A percentile compares a stretch with the other conserved stretches of the same genome.
phyloP scores from a whole-genome alignment of 2,329 filamentous ascomycete species.

The Penicillium hesseltinei region DNA sequence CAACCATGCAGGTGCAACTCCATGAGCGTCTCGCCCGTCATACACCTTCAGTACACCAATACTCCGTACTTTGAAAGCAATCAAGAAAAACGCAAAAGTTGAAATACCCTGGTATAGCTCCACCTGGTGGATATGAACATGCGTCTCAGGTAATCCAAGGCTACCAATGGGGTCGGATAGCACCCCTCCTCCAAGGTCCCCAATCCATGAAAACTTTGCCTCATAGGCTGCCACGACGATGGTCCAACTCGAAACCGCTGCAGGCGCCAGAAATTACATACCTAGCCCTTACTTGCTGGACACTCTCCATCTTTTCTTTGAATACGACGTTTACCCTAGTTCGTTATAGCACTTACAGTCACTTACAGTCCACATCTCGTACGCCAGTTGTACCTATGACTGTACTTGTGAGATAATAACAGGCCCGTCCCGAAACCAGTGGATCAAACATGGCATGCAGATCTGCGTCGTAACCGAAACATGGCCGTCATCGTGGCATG shows the following conservation, averaged over 20 bases:
- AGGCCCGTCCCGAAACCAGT: constrained; percentile 20
- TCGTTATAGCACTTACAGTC: not conserved
- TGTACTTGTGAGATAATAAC: constrained; percentile 17
- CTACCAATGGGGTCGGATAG: constrained; percentile 20
- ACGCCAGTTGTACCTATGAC: constrained; percentile 4
- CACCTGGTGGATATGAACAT: constrained; percentile 10
- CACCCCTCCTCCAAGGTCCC: constrained; percentile 25
- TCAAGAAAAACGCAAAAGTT: not conserved
- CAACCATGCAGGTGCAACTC: not conserved
- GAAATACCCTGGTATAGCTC: not conserved
- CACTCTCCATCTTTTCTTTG: not conserved
- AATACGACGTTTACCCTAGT: not conserved
- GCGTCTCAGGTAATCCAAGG: constrained; percentile 6
- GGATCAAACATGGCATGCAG: constrained; percentile 9
- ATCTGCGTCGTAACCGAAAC: constrained; percentile 10
- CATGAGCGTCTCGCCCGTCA: not conserved
- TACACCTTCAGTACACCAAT: not conserved
- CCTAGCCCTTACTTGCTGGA: not conserved
- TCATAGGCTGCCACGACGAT: constrained; percentile 18
- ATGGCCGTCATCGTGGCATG: constrained; percentile 8
- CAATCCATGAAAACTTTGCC: constrained; percentile 15
- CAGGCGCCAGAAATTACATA: constrained; percentile 21
- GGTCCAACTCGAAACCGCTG: constrained; percentile 16
- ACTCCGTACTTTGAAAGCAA: not conserved
- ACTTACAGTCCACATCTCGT: not conserved